Base-by-base conservation (phyloP, 2,329 filamentous ascomycete genomes). In the Truncatella angustata region DNA sequence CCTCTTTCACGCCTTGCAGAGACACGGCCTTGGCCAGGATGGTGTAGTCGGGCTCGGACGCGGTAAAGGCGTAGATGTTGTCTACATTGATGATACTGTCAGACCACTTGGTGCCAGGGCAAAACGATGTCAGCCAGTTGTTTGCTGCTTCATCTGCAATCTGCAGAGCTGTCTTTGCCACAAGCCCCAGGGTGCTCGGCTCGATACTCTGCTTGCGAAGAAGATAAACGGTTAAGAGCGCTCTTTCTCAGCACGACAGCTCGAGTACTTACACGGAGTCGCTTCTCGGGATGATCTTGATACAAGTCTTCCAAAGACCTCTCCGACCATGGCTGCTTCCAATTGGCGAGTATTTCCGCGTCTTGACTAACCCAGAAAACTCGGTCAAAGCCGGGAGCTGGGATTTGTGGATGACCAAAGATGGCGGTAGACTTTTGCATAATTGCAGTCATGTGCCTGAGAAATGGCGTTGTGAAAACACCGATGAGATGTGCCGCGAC, bases 51-150 rank as follows among this genome's bases (percentile, higher is more conserved):
- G 47, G 18, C 40, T 44, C 16, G 20, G 57, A 53, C 2, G 18
- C 32, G 16, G 52, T 39, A 16, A 60, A 53, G 10, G 59, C 40
- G 11, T 55, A 50, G 10, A 50, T 14, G 6, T n/a, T 18, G 4
- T 43, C 47, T 21, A 50, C 47, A 26, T 18, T 26, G 32, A 49
- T 9, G 23, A 42, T 42, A 5, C 24, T 34, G 36, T 50, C 39
- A 2, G 12, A 7, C 9, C 56, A 45, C 5, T 54, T 34, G 50
- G 58, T 54, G 21, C 36, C 2, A 26, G 60, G 58, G 37, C 54
- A 60, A 57, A 59, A 63, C 30, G 47, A 54, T 1, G 45, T 23
- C 7, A 61, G 14, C 61, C 63, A 66, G 36, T 53, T 21, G 26
- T 54, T 24, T 5, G 36, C 49, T 12, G 57, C 60, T 10, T 63